Evolutionary conservation across 345 rosid genomes (phyloP).

Genomic region (Eutrema yunnanense): DNA sequence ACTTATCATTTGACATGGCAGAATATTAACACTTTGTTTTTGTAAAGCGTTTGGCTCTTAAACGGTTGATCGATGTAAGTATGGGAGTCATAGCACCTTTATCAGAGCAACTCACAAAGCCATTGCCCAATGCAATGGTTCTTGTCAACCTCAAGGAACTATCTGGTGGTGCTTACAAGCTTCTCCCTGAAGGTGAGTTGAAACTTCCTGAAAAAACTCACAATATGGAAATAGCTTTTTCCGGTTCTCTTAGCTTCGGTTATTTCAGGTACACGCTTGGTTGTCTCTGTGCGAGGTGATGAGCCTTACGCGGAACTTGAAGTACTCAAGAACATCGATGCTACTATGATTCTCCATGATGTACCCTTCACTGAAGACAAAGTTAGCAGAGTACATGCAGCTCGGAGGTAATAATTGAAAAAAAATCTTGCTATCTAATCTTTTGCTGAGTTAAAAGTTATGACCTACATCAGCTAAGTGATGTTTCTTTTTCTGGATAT

Average conservation of each 20-base stretch:
- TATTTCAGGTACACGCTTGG: slow-evolving; percentile 81
- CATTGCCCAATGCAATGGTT: slow-evolving; percentile 88
- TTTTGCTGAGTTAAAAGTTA: neutral
- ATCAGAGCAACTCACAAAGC: slow-evolving; percentile 92
- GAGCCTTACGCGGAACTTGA: slow-evolving; percentile 73
- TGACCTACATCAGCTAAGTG: neutral
- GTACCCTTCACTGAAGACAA: slow-evolving; percentile 67
- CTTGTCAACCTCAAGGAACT: slow-evolving; percentile 89
- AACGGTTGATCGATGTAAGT: slow-evolving; percentile 82
- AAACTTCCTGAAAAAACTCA: neutral
- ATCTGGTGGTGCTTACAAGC: slow-evolving; percentile 84
- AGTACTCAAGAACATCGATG: slow-evolving; percentile 61
- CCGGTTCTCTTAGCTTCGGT: neutral
- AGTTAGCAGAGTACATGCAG: slow-evolving; percentile 87
- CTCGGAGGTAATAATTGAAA: slow-evolving; percentile 60
- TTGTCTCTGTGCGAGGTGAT: slow-evolving; percentile 74
- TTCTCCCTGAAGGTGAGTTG: slow-evolving; percentile 86
- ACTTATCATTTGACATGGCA: neutral
- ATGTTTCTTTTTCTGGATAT: neutral
- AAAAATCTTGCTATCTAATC: neutral
- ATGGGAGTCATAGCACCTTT: slow-evolving; percentile 91
- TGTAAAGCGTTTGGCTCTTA: slow-evolving; percentile 83
- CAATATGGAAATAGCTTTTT: neutral
- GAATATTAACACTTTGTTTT: slow-evolving; percentile 17
- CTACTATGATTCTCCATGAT: slow-evolving; percentile 81